Conservation (phyloP, 352 stramenopile species). For the Elongisporangium undulatum region DNA sequence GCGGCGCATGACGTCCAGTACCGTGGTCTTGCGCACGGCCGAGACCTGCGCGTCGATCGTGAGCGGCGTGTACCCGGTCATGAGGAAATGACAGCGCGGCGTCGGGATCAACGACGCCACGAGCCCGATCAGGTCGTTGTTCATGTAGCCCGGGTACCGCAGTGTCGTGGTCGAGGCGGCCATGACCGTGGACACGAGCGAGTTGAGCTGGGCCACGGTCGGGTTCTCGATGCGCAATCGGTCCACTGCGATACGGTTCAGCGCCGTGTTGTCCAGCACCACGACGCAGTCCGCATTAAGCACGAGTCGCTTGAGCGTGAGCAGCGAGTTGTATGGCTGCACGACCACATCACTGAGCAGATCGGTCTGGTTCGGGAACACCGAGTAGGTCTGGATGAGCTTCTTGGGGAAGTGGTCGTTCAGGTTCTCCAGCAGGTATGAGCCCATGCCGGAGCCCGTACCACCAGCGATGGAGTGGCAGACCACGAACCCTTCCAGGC, state of each 20-base stretch:
- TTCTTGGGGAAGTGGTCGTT: slow-evolving; percentile 99
- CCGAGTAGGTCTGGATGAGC: slow-evolving; percentile 99
- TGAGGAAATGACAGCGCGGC: slow-evolving; percentile 99
- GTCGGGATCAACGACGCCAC: slow-evolving; percentile 98
- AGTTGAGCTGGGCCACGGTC: slow-evolving; percentile 96
- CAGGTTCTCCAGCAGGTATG: slow-evolving; percentile 98
- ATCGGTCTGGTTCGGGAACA: slow-evolving; percentile 96
- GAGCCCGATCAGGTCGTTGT: slow-evolving; percentile 99
- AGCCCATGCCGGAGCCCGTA: slow-evolving; percentile 98
- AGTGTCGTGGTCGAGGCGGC: slow-evolving; percentile 97
- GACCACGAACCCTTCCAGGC: slow-evolving; percentile 97
- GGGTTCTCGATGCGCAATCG: slow-evolving; percentile 95
- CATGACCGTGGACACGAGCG: slow-evolving; percentile 99
- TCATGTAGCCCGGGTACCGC: slow-evolving; percentile 98
- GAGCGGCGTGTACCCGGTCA: slow-evolving; percentile 99
- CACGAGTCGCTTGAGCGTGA: slow-evolving; percentile 97
- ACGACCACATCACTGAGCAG: slow-evolving; percentile 97
- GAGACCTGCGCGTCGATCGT: slow-evolving; percentile 90
- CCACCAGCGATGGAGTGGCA: slow-evolving; percentile 99
- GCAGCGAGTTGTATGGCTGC: slow-evolving; percentile 99
- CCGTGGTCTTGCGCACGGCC: slow-evolving; percentile 97
- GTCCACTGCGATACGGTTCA: slow-evolving; percentile 96
- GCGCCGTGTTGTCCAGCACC: slow-evolving; percentile 98
- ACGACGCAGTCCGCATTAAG: slow-evolving; percentile 99
- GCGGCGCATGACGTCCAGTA: slow-evolving; percentile 98